Base-by-base conservation (phyloP, 148 eudicot species). In the Diospyros kaki region DNA sequence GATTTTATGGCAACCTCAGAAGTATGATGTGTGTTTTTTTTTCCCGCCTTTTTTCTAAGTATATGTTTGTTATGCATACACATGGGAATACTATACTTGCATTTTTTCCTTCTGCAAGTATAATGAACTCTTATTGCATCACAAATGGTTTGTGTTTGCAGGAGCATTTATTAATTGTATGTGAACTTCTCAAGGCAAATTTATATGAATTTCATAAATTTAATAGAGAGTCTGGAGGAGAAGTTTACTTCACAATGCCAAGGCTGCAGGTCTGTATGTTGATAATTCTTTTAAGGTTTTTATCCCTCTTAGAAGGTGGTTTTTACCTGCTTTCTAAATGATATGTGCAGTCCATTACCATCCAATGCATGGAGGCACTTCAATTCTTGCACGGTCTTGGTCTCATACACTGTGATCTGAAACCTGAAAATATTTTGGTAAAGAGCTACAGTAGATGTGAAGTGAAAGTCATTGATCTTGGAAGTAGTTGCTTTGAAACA, bases 161-260 rank as follows among this genome's bases (percentile, higher is more conserved):
- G 99, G 99, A 96, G 84, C 99, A 96, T 86, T 86, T 96, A 80
- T 82, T 96, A 71, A 96, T 96, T 73, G 98, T 96, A 63, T 96
- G 99, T 83, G 99, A 96, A 86, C 96, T 96, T 76, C 97, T 96
- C 66, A 96, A 96, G 88, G 99, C 99, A 78, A 96, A 96, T 78
- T 78, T 96, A 67, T 96, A 96, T 42, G 99, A 96, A 77, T 96
- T 96, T 81, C 99, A 96, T 77, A 96, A 96, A 78, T 96, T 96
- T 74, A 96, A 96, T 79, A 87, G 99, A 78, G 99, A 96, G 86
- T 96, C 99, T 66, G 99, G 99, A 74, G 99, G 99, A 42, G 99
- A 96, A 82, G 99, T 96, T 79, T 96, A 96, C 84, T 96, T 96
- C 81, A 96, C 99, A 69, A 96, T 96, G 99, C 98, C 99, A 81